Evolutionary conservation across 1,284 basidiomycete species (phyloP).

Genomic region (Psilocybe mexicana): DNA sequence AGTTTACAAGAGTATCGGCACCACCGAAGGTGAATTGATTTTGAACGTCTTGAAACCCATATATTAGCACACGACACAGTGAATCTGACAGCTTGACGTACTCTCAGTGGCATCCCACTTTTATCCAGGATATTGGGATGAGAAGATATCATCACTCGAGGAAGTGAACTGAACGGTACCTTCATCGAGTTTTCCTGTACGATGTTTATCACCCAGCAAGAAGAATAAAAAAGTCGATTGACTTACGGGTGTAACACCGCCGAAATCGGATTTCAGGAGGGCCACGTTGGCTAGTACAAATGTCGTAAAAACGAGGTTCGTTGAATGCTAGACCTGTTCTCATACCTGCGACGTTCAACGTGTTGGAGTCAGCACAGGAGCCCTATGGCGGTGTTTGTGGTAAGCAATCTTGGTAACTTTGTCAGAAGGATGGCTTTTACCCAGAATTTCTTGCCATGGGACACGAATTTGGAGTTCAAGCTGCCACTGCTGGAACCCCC

Average conservation of each 20-base stretch:
- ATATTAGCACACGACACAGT: background rate
- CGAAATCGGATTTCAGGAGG: conserved; percentile 35
- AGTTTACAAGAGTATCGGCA: conserved; percentile 46
- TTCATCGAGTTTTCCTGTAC: conserved; percentile 35
- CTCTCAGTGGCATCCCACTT: conserved; percentile 29
- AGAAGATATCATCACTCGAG: background rate
- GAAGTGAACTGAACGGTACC: conserved; percentile 11
- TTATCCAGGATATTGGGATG: background rate
- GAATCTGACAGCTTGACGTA: conserved; percentile 3
- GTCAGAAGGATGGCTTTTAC: conserved; percentile 8
- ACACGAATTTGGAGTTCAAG: conserved; percentile 31
- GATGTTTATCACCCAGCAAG: background rate
- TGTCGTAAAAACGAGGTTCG: background rate
- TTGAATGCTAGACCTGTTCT: background rate
- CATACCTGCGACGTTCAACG: conserved; percentile 31
- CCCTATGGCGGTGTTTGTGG: conserved; percentile 21
- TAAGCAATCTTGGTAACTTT: too few relatives aligned
- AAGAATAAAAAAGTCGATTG: background rate
- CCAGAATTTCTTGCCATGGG: conserved; percentile 35
- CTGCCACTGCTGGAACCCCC: conserved; percentile 15
- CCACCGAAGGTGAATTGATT: conserved; percentile 35
- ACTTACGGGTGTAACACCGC: conserved; percentile 35
- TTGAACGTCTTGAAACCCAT: conserved; percentile 17
- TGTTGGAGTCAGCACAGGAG: conserved; percentile 31
- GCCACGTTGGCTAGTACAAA: conserved; percentile 28